Conservation (phyloP, 148 eudicot genomes). For the Arctostaphylos glauca region DNA sequence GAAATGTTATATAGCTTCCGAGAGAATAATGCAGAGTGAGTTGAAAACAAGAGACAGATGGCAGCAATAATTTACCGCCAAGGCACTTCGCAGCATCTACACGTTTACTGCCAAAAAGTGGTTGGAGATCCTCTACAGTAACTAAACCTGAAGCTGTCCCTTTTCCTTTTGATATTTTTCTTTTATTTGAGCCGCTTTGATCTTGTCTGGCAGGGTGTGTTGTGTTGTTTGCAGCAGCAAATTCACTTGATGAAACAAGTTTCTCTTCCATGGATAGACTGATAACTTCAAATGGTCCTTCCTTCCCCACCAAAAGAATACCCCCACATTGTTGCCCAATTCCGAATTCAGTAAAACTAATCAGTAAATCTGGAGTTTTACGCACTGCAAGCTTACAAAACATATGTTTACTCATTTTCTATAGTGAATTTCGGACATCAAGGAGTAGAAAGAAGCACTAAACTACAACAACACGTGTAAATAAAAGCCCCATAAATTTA, state of each 20-base stretch:
- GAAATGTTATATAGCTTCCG: neutral
- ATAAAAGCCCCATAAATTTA: no score
- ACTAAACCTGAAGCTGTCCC: slow-evolving; percentile 72
- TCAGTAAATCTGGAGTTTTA: no score
- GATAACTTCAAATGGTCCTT: neutral
- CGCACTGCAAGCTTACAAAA: neutral
- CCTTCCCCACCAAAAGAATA: neutral
- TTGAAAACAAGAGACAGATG: neutral
- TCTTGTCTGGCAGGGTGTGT: slow-evolving; percentile 20
- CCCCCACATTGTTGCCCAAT: neutral
- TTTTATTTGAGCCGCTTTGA: slow-evolving; percentile 24
- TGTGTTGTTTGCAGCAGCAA: neutral
- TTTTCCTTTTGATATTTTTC: slow-evolving; percentile 39
- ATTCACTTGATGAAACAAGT: neutral
- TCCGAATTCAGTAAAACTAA: neutral
- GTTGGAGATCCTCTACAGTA: slow-evolving; percentile 72
- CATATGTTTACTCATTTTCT: neutral
- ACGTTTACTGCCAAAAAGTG: slow-evolving; percentile 71
- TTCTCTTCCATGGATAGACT: neutral
- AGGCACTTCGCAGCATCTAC: slow-evolving; percentile 76
- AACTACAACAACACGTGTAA: no score
- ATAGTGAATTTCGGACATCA: no score
- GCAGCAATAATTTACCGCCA: slow-evolving; percentile 42
- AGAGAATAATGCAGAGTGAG: neutral
- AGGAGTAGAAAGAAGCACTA: no score